Conservation (phyloP, 768 basidiomycete genomes). For the Suillus clintonianus region DNA sequence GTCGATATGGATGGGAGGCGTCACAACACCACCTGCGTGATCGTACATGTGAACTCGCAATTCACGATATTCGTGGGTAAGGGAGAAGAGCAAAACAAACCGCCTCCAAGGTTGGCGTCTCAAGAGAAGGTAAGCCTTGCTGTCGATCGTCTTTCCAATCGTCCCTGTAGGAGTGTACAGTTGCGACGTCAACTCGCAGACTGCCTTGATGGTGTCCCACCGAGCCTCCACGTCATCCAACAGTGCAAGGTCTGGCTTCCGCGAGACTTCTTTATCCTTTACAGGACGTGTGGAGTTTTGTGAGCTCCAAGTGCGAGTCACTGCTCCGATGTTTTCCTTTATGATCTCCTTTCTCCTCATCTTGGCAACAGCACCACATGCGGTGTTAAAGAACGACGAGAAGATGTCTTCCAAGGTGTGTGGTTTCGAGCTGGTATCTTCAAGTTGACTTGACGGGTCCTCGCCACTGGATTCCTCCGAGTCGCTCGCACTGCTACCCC, state of each 20-base stretch:
- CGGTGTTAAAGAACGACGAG: neutral
- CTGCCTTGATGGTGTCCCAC: neutral
- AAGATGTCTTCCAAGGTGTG: neutral
- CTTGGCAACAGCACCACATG: neutral
- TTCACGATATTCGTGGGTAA: too few species aligned
- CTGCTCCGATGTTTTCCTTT: neutral
- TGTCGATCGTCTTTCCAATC: neutral
- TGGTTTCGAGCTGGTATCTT: too few species aligned
- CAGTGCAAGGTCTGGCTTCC: neutral
- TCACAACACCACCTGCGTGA: too few species aligned
- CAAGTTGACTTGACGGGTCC: too few species aligned
- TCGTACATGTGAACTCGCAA: too few species aligned
- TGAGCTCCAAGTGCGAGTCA: neutral
- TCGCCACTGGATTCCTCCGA: too few species aligned
- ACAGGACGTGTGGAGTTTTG: neutral
- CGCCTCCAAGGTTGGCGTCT: neutral
- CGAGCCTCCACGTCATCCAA: neutral
- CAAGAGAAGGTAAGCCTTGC: neutral
- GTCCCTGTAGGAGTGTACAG: neutral
- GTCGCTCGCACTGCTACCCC: too few species aligned
- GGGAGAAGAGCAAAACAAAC: too few species aligned
- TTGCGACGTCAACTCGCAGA: neutral
- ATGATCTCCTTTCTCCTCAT: neutral
- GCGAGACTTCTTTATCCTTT: neutral
- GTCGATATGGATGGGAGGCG: too few species aligned